Percentiles rank a stretch among this genome's conserved stretches.
phyloP scores from a whole-genome alignment of 2,329 filamentous ascomycete genomes.

The Xylariaceae sp. region DNA sequence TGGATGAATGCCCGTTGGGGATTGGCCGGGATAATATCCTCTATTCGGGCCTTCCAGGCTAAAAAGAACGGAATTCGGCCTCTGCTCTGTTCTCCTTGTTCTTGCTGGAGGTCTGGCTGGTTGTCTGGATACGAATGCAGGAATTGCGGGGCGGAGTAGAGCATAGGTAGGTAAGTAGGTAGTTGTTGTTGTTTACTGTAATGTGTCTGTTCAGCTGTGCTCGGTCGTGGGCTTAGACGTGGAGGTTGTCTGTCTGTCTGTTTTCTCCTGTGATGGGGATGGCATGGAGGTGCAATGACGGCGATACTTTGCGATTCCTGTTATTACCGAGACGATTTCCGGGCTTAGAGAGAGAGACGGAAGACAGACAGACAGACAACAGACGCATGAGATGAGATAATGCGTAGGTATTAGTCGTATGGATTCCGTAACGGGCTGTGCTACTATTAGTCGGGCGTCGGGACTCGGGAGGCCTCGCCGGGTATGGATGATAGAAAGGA shows the following conservation, averaged over 20 bases:
- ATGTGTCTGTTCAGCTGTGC: neutral
- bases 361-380: too few species aligned
- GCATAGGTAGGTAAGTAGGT: too few species aligned
- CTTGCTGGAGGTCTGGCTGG: too few species aligned
- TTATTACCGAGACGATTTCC: too few species aligned
- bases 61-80: slow-evolving; percentile 31
- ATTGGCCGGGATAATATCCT: slow-evolving; percentile 37
- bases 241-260: too few species aligned
- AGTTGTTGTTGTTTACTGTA: neutral
- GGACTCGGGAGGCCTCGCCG: neutral
- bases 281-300: too few species aligned
- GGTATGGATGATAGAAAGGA: neutral
- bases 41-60: slow-evolving; percentile 41
- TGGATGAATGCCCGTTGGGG: slow-evolving; percentile 27
- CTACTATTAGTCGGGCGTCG: neutral
- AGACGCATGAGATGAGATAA: too few species aligned
- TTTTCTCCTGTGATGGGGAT: too few species aligned
- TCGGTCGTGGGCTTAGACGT: too few species aligned
- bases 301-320: too few species aligned
- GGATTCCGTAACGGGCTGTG: neutral
- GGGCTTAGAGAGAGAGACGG: too few species aligned
- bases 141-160: slow-evolving; percentile 14
- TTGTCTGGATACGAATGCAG: neutral
- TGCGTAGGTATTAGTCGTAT: too few species aligned
- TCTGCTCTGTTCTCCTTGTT: neutral